phyloP scores from a whole-genome alignment of 805 yeast species.

The Komagataella phaffii region DNA sequence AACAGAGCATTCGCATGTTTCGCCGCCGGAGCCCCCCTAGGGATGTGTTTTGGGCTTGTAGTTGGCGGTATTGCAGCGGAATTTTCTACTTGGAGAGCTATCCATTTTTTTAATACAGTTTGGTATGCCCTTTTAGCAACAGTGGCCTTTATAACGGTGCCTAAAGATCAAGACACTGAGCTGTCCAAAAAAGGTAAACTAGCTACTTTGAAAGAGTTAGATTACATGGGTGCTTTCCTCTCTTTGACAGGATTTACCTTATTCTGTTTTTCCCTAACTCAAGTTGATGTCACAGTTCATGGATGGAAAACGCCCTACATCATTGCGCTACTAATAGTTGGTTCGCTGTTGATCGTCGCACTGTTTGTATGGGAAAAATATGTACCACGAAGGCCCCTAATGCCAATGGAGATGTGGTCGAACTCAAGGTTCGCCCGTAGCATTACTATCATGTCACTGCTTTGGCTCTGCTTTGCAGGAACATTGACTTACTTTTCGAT shows the following conservation, averaged over 20 bases:
- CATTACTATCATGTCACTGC: conserved; percentile 21
- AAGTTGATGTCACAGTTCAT: conserved; percentile 23
- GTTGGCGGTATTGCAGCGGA: conserved; percentile 25
- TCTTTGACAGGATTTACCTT: conserved; percentile 25
- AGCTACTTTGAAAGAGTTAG: conserved; percentile 9
- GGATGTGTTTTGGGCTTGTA: conserved; percentile 22
- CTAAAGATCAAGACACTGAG: conserved; percentile 17
- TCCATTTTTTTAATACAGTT: conserved; percentile 23
- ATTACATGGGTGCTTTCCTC: conserved; percentile 29
- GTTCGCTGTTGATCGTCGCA: conserved; percentile 17
- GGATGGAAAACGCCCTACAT: conserved; percentile 35
- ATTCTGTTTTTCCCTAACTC: conserved; percentile 29
- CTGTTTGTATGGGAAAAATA: conserved; percentile 24
- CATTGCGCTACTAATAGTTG: conserved; percentile 26
- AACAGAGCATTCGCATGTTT: conserved; percentile 22
- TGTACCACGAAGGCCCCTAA: conserved; percentile 26
- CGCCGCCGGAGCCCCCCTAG: conserved; percentile 29
- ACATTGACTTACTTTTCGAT: conserved; percentile 23
- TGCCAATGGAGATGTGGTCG: conserved; percentile 31
- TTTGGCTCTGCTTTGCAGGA: conserved; percentile 31
- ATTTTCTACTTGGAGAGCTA: conserved; percentile 21
- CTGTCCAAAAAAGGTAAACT: conserved; percentile 8
- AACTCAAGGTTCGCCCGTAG: conserved; percentile 22
- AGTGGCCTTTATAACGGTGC: conserved; percentile 15
- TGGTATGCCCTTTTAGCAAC: conserved; percentile 14